phyloP scores from a whole-genome alignment of 2,329 filamentous ascomycete genomes.

The Alternaria atra region DNA sequence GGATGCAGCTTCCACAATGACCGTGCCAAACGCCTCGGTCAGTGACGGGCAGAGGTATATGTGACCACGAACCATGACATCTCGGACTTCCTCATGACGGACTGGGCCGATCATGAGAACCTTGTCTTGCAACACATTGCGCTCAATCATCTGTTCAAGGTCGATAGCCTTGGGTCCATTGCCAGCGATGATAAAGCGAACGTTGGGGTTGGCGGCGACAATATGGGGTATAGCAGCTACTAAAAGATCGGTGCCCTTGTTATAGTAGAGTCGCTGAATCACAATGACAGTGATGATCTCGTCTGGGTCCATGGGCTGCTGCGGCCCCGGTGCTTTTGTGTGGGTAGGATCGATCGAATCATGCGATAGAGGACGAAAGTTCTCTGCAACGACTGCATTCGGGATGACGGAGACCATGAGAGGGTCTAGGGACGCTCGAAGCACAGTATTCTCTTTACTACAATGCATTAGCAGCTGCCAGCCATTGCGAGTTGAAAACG shows the following conservation, averaged over 20 bases:
- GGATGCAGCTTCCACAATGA: conserved; percentile 95
- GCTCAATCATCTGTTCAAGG: conserved; percentile 96
- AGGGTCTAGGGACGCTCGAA: conserved; percentile 92
- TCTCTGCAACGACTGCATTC: conserved; percentile 95
- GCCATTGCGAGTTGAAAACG: not conserved
- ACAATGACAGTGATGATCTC: conserved; percentile 96
- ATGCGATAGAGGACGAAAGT: conserved; percentile 78
- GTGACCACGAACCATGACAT: conserved; percentile 96
- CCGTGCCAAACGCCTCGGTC: conserved; percentile 96
- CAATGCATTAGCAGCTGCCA: conserved; percentile 15
- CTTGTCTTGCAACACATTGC: conserved; percentile 90
- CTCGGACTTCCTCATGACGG: conserved; percentile 93
- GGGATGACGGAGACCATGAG: conserved; percentile 98
- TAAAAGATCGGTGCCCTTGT: conserved; percentile 97
- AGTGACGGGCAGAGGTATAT: conserved; percentile 95
- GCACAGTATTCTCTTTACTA: conserved; percentile 97
- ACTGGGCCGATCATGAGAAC: conserved; percentile 92
- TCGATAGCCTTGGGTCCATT: conserved; percentile 97
- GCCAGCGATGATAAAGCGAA: conserved; percentile 95
- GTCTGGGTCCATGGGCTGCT: conserved; percentile 77
- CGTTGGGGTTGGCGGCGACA: conserved; percentile 86
- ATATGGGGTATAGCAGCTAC: conserved; percentile 95
- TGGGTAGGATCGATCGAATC: conserved; percentile 30
- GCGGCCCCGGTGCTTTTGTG: conserved; percentile 60
- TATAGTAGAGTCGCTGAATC: conserved; percentile 96